A percentile compares a stretch with the other conserved stretches of the same genome.
phyloP scores from a whole-genome alignment of 495 filamentous ascomycete genomes.

The Tuber melanosporum region DNA sequence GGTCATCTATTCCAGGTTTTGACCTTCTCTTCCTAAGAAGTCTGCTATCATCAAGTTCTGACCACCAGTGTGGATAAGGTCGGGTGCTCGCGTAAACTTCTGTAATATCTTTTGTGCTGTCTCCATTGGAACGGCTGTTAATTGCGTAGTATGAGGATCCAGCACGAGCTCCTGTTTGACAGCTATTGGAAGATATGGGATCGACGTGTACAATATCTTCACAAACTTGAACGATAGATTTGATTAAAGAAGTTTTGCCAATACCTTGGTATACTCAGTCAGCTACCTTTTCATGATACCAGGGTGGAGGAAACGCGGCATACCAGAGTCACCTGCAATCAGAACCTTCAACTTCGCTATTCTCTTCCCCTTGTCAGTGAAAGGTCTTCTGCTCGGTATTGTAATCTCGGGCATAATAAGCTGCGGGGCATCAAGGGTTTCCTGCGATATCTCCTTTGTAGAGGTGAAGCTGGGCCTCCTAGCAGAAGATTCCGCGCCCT shows the following conservation, averaged over 20 bases:
- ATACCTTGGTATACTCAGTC: constrained; percentile 45
- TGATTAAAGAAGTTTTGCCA: constrained; percentile 88
- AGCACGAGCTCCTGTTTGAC: constrained; percentile 38
- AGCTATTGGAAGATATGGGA: constrained; percentile 53
- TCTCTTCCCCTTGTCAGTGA: constrained; percentile 76
- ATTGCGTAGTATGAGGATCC: constrained; percentile 36
- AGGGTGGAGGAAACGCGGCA: constrained; percentile 18
- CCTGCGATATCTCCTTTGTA: constrained; percentile 34
- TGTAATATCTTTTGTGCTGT: constrained; percentile 53
- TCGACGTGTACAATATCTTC: constrained; percentile 97
- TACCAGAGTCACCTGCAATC: constrained; percentile 77
- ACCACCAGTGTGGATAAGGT: constrained; percentile 91
- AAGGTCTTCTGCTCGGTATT: constrained; percentile 88
- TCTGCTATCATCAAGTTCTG: constrained; percentile 71
- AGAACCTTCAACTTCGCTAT: constrained; percentile 84
- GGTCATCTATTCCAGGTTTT: constrained; percentile 59
- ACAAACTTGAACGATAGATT: constrained; percentile 87
- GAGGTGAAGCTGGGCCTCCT: constrained; percentile 7
- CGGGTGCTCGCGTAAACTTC: constrained; percentile 92
- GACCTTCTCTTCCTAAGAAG: constrained; percentile 63
- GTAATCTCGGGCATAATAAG: constrained; percentile 96
- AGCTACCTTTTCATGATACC: neutral
- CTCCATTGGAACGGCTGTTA: constrained; percentile 20
- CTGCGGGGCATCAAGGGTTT: constrained; percentile 57
- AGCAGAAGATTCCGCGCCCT: constrained; percentile 43